phyloP scores from a whole-genome alignment of 1,139 yeast genomes.

The Taphrina betulina region DNA sequence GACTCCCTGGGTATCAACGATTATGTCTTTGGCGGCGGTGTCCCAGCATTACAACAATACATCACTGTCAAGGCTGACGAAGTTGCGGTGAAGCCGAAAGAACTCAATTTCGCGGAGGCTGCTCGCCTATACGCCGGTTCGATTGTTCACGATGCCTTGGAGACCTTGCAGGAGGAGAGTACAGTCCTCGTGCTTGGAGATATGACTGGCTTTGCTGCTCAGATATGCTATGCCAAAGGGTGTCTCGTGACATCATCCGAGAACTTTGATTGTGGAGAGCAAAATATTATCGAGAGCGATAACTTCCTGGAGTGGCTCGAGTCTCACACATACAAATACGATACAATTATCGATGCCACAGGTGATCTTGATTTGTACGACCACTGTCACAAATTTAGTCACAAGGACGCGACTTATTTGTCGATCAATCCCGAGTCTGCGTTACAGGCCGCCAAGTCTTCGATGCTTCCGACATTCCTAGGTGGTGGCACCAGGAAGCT shows the following conservation, averaged over 20 bases:
- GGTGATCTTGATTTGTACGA: slow-evolving; percentile 26
- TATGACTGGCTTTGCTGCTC: slow-evolving; percentile 31
- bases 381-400: slow-evolving; percentile 24
- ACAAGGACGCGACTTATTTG: slow-evolving; percentile 18
- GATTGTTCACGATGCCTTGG: slow-evolving; percentile 4
- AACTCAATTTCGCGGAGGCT: slow-evolving; percentile 25
- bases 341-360: slow-evolving; percentile 20
- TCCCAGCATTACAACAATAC: slow-evolving; percentile 11
- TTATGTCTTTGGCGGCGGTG: slow-evolving; percentile 26
- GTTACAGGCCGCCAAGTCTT: slow-evolving; percentile 10
- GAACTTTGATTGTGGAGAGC: slow-evolving; percentile 24
- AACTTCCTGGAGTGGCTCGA: slow-evolving; percentile 27
- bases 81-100: slow-evolving; percentile 4
- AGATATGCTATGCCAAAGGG: slow-evolving; percentile 18
- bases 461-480: slow-evolving; percentile 20
- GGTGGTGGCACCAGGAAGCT: slow-evolving; percentile 28
- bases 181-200: slow-evolving; percentile 20
- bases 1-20: slow-evolving; percentile 23
- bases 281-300: slow-evolving; percentile 23
- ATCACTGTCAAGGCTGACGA: slow-evolving; percentile 30
- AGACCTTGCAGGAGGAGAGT: neutral
- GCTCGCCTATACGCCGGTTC: slow-evolving; percentile 26
- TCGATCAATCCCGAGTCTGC: slow-evolving; percentile 17
- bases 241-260: slow-evolving; percentile 29
- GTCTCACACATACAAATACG: slow-evolving; percentile 9